A percentile compares a stretch with the other conserved stretches of the same genome.
Conservation (phyloP, 106 monocot species). For the Posidonia australis region DNA sequence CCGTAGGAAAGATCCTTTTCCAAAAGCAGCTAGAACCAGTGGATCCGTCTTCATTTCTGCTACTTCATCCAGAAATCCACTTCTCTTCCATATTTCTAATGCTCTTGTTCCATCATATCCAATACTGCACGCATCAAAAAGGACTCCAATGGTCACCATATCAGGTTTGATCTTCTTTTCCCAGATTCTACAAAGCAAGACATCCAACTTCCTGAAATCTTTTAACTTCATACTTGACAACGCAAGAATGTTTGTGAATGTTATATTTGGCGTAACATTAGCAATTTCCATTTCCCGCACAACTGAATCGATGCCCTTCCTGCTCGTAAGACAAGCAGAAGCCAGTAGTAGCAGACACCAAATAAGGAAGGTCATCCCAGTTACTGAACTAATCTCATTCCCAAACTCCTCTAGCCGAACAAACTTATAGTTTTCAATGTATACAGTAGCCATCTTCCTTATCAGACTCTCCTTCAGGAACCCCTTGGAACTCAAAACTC, state of each 20-base stretch:
- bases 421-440: constrained; percentile 48
- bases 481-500: constrained; percentile 26
- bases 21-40: constrained; percentile 50
- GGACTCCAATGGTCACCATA: constrained; percentile 44
- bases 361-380: constrained; percentile 41
- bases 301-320: constrained; percentile 53
- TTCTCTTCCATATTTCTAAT: constrained; percentile 44
- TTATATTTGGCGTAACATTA: constrained; percentile 26
- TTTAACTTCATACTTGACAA: constrained; percentile 51
- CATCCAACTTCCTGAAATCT: constrained; percentile 46
- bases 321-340: constrained; percentile 45
- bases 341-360: constrained; percentile 61
- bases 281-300: constrained; percentile 42
- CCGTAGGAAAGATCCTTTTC: constrained; percentile 43
- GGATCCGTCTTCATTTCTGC: constrained; percentile 49
- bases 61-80: constrained; percentile 33
- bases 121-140: constrained; percentile 55
- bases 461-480: constrained; percentile 46
- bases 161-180: constrained; percentile 38
- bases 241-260: constrained; percentile 51
- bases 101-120: constrained; percentile 41
- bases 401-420: constrained; percentile 54
- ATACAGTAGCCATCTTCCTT: constrained; percentile 49
- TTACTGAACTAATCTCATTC: constrained; percentile 33
- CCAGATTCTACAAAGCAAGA: constrained; percentile 21